A percentile compares a stretch with the other conserved stretches of the same genome.
These are phyloP conservation scores for Trichoderma lentiforme DNA, from an alignment of 2,329 filamentous ascomycete species.

Conservation along the genomic window DNA sequence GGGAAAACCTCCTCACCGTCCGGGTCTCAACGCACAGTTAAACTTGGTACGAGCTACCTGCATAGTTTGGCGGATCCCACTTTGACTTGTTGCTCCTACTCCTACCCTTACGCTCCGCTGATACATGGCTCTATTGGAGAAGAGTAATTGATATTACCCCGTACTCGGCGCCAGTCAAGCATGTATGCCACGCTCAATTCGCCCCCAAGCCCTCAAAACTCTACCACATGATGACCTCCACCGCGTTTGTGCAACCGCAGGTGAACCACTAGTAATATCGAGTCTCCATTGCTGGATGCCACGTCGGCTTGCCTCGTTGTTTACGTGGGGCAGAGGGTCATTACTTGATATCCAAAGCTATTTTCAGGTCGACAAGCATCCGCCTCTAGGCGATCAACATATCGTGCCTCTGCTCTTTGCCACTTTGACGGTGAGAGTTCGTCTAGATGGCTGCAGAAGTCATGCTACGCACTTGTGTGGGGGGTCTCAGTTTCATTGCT, in stretches of 20 bases:
- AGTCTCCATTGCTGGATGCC: conserved; percentile 2
- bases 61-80: neutral
- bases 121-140: neutral
- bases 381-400: neutral
- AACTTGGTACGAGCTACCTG: neutral
- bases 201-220: neutral
- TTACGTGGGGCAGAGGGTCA: neutral
- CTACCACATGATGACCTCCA: neutral
- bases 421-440: conserved; percentile 6
- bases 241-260: neutral
- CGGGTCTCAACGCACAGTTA: neutral
- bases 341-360: neutral
- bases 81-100: neutral
- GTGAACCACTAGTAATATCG: neutral
- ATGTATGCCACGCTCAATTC: neutral
- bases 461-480: neutral
- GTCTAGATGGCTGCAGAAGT: neutral
- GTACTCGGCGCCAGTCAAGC: neutral
- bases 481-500: neutral
- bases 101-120: neutral
- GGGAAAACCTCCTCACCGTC: neutral
- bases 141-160: neutral
- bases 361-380: conserved; percentile 4
- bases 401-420: neutral
- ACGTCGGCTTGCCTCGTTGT: conserved; percentile 9